phyloP scores from a whole-genome alignment of 1,139 yeast species.

The Suhomyces kunorum region DNA sequence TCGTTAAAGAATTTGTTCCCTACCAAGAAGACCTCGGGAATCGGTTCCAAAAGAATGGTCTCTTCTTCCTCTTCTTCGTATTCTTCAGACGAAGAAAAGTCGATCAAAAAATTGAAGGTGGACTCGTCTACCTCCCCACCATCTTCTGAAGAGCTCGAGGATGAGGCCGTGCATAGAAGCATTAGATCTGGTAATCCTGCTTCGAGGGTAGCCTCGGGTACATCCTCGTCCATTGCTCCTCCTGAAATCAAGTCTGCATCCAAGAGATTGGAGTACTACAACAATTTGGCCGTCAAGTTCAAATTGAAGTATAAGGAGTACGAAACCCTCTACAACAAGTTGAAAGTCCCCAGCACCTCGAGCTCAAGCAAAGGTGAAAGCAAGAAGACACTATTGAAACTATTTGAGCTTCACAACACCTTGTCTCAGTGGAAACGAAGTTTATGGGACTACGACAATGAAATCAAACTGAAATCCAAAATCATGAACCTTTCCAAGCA shows the following conservation, averaged over 20 bases:
- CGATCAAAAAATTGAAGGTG: constrained; percentile 16
- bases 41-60: constrained; percentile 16
- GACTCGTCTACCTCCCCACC: constrained; percentile 23
- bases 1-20: constrained; percentile 9
- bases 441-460: constrained; percentile 36
- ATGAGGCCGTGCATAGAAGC: constrained; percentile 9
- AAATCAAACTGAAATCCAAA: constrained; percentile 31
- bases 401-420: constrained; percentile 27
- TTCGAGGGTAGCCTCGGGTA: constrained; percentile 8
- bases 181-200: constrained; percentile 12
- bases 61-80: constrained; percentile 23
- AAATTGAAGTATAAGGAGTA: constrained; percentile 42
- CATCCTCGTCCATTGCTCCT: constrained; percentile 5
- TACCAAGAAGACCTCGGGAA: constrained; percentile 2
- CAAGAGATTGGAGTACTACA: constrained; percentile 26
- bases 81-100: constrained; percentile 23
- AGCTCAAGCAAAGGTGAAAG: constrained; percentile 17
- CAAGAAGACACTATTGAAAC: constrained; percentile 23
- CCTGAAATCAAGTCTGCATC: constrained; percentile 17
- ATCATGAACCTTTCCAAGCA: constrained; percentile 41
- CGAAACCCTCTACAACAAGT: constrained; percentile 31
- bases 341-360: constrained; percentile 12
- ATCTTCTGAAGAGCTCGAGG: constrained; percentile 19
- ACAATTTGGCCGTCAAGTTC: constrained; percentile 39
- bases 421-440: constrained; percentile 30